Conservation (phyloP, 768 basidiomycete genomes). For the Dentipellis sp. region DNA sequence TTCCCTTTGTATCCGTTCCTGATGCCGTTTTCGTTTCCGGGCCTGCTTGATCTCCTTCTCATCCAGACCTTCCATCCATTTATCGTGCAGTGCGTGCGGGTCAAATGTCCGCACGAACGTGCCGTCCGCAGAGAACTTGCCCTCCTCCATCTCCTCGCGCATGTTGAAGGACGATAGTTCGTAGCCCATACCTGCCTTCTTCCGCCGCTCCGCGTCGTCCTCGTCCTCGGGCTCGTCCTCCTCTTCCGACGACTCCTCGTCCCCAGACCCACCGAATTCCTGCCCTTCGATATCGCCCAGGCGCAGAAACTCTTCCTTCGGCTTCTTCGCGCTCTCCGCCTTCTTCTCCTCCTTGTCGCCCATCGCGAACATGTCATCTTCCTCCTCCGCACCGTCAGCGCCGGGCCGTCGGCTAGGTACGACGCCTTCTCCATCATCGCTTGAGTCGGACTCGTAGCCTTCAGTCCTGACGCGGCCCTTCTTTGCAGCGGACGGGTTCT, state of each 20-base stretch:
- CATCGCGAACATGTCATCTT: conserved; percentile 79
- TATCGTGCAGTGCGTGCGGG: conserved; percentile 85
- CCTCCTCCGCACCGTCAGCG: conserved; percentile 40
- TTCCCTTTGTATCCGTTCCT: conserved; percentile 64
- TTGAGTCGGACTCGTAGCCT: conserved; percentile 91
- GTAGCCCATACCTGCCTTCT: conserved; percentile 87
- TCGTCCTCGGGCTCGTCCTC: conserved; percentile 54
- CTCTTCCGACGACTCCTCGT: conserved; percentile 32
- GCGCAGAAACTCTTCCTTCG: conserved; percentile 68
- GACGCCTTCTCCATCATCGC: conserved; percentile 91
- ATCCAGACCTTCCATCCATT: conserved; percentile 89
- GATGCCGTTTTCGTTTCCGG: conserved; percentile 60
- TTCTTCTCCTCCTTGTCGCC: conserved; percentile 50
- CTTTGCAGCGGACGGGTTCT: conserved; percentile 49
- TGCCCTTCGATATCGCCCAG: conserved; percentile 97
- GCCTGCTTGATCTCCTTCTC: conserved; percentile 84
- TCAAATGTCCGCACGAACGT: conserved; percentile 80
- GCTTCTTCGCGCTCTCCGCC: conserved; percentile 33
- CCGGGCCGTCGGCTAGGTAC: conserved; percentile 61
- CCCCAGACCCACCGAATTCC: conserved; percentile 58
- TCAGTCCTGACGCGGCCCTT: conserved; percentile 75
- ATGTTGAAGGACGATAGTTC: conserved; percentile 96
- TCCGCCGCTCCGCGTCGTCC: conserved; percentile 65
- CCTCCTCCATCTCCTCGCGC: conserved; percentile 98
- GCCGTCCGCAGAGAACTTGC: conserved; percentile 93